A percentile compares a stretch with the other conserved stretches of the same genome.
phyloP scores from a whole-genome alignment of 306 rosid genomes.

The Datisca glomerata region DNA sequence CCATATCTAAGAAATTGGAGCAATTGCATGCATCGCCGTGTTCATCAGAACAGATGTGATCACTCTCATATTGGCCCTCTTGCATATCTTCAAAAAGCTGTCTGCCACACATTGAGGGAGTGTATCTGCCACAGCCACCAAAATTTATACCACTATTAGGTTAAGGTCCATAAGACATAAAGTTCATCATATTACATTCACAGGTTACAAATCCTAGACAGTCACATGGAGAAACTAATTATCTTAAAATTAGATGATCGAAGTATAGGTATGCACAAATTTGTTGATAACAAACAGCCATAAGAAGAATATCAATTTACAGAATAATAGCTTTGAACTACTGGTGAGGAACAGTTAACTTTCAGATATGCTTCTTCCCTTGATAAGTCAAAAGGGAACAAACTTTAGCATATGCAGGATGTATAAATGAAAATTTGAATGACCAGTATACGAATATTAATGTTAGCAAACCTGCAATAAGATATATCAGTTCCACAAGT shows the following conservation, averaged over 20 bases:
- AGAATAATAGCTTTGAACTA: no score
- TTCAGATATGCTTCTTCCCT: background rate
- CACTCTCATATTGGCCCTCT: conserved; percentile 36
- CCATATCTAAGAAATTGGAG: conserved; percentile 60
- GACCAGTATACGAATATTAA: conserved; percentile 10
- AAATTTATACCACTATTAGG: background rate
- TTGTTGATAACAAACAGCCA: no score
- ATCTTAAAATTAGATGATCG: no score
- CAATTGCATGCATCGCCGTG: conserved; percentile 58
- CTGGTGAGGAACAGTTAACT: no score
- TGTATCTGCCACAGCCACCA: conserved; percentile 10
- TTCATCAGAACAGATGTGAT: conserved; percentile 48
- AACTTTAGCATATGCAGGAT: background rate
- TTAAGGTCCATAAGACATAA: background rate
- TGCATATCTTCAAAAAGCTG: conserved; percentile 28
- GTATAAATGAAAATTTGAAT: conserved; percentile 8
- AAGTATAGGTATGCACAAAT: no score
- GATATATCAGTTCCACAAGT: conserved; percentile 41
- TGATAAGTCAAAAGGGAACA: background rate
- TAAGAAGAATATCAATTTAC: no score
- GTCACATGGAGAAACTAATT: no score
- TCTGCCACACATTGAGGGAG: conserved; percentile 34
- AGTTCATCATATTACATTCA: no score
- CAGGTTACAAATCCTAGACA: no score
- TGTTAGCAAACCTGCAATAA: conserved; percentile 47